These are phyloP conservation scores for Prunus padus DNA, from an alignment of 306 rosid species.

Conservation along the genomic window DNA sequence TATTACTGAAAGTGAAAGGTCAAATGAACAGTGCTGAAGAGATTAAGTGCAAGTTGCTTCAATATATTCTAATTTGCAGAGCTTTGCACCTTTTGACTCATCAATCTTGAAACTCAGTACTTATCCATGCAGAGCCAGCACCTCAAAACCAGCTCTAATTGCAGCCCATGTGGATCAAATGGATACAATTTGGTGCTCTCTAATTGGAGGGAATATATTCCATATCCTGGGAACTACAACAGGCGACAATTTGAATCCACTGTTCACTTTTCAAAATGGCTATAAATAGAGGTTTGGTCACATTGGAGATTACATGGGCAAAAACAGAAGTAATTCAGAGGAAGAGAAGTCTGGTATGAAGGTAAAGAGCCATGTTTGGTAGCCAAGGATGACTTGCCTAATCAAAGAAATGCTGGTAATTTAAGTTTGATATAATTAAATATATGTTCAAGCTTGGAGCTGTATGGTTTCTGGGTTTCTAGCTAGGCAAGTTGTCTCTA, in stretches of 20 bases:
- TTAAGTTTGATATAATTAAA: background rate
- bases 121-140: conserved; percentile 7
- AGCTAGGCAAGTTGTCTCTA: conserved; percentile 37
- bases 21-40: too few species aligned
- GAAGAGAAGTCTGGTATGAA: conserved; percentile 61
- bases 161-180: background rate
- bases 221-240: background rate
- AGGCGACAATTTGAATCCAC: background rate
- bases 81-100: background rate
- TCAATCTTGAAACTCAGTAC: background rate
- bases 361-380: conserved; percentile 53
- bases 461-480: background rate
- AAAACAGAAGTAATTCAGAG: background rate
- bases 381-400: conserved; percentile 87
- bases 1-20: too few species aligned
- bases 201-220: conserved; percentile 7
- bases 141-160: background rate
- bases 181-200: background rate
- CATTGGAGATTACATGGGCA: background rate
- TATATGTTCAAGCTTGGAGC: background rate
- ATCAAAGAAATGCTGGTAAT: too few species aligned
- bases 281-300: conserved; percentile 37
- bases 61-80: too few species aligned
- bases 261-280: conserved; percentile 2
- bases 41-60: too few species aligned